Percentiles rank a stretch among this genome's conserved stretches.
Conservation (phyloP, 768 basidiomycete species). For the Termitomyces sp. region DNA sequence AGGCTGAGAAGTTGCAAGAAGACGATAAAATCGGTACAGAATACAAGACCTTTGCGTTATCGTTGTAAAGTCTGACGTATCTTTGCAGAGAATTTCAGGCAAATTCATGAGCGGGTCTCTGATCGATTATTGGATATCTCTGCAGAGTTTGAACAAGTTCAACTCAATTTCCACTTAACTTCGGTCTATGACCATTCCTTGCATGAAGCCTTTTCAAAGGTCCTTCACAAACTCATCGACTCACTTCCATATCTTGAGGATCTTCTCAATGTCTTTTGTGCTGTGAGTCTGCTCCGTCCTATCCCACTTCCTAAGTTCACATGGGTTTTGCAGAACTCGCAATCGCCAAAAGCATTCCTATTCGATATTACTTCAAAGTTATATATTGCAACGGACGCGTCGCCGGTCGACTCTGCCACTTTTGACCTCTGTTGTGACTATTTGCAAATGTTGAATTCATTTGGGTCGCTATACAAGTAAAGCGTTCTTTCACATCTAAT, state of each 20-base stretch:
- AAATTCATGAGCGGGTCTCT: constrained; percentile 81
- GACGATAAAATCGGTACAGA: constrained; percentile 83
- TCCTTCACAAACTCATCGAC: constrained; percentile 82
- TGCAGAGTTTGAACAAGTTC: constrained; percentile 72
- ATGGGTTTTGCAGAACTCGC: constrained; percentile 61
- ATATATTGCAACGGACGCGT: constrained; percentile 92
- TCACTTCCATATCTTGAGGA: constrained; percentile 84
- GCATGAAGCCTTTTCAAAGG: constrained; percentile 88
- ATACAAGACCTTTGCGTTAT: not conserved
- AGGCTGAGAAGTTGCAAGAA: constrained; percentile 86
- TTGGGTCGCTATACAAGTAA: constrained; percentile 83
- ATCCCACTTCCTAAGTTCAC: constrained; percentile 1
- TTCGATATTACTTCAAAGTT: constrained; percentile 83
- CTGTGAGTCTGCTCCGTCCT: constrained; percentile 40
- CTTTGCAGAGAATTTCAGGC: constrained; percentile 76
- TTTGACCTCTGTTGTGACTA: constrained; percentile 91
- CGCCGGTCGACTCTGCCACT: constrained; percentile 84
- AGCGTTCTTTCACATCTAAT: constrained; percentile 6
- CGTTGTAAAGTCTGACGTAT: not conserved
- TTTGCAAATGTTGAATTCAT: constrained; percentile 79
- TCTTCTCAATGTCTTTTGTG: constrained; percentile 80
- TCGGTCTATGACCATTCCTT: constrained; percentile 91
- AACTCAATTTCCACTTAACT: constrained; percentile 85
- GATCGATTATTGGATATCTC: constrained; percentile 78
- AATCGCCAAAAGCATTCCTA: constrained; percentile 89